A percentile compares a stretch with the other conserved stretches of the same genome.
These are phyloP conservation scores for Botrytis medusae DNA, from an alignment of 2,329 filamentous ascomycete genomes.

Conservation along the genomic window DNA sequence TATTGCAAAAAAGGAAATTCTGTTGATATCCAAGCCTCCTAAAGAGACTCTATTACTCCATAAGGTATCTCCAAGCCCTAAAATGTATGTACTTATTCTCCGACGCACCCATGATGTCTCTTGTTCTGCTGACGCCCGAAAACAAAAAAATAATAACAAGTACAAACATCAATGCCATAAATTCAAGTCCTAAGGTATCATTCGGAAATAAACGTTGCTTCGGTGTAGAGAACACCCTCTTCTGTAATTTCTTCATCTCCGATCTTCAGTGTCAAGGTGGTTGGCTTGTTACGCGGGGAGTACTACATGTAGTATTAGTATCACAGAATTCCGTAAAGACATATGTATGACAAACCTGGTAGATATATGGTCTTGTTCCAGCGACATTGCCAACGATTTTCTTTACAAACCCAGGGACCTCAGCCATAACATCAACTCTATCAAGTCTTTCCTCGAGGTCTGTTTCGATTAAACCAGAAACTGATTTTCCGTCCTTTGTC, in stretches of 20 bases:
- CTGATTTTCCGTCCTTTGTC: conserved; percentile 70
- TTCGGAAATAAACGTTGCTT: conserved; percentile 93
- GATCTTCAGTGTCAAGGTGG: conserved; percentile 79
- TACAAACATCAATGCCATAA: conserved; percentile 2
- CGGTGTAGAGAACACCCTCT: conserved; percentile 75
- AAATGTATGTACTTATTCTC: conserved; percentile 25
- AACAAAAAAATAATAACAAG: conserved; percentile 24
- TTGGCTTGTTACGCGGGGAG: conserved; percentile 59
- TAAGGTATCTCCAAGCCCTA: not conserved
- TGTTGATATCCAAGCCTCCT: not conserved
- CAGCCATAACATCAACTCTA: conserved; percentile 91
- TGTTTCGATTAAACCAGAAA: conserved; percentile 69
- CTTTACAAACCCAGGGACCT: conserved; percentile 95
- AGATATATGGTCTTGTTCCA: conserved; percentile 96
- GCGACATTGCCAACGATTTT: conserved; percentile 83
- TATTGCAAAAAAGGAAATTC: not conserved
- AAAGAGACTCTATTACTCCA: conserved; percentile 8
- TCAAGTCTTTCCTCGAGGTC: conserved; percentile 70
- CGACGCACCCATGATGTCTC: conserved; percentile 36
- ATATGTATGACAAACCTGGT: conserved; percentile 64
- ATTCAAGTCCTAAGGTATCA: conserved; percentile 20
- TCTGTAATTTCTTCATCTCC: conserved; percentile 78
- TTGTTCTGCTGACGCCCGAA: conserved; percentile 33
- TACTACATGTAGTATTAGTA: conserved; percentile 56
- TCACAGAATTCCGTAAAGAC: not conserved